A percentile compares a stretch with the other conserved stretches of the same genome.
Evolutionary conservation across 164 flowering plant species (phyloP).

Genomic region (Euptelea pleiosperma): DNA sequence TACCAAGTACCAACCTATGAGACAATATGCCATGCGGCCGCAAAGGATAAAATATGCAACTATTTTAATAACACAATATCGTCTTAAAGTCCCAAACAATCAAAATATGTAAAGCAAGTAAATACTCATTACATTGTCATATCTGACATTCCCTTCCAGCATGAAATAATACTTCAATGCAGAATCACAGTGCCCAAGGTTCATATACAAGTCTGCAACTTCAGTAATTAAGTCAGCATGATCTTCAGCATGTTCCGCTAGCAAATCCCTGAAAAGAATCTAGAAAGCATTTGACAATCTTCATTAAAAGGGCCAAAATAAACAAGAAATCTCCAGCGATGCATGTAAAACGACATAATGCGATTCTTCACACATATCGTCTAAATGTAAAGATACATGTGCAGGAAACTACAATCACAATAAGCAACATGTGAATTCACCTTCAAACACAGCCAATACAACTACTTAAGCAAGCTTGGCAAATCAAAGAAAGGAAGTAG

Average conservation of each 20-base stretch:
- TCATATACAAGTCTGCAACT: slow-evolving; percentile 52
- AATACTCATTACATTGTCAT: slow-evolving; percentile 34
- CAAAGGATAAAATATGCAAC: too few relatives aligned
- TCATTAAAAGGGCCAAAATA: slow-evolving; percentile 3
- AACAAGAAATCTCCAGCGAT: too few relatives aligned
- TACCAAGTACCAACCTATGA: too few relatives aligned
- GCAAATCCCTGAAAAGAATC: slow-evolving; percentile 41
- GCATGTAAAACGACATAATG: too few relatives aligned
- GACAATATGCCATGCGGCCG: too few relatives aligned
- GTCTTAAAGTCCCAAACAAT: background rate
- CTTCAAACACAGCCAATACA: too few relatives aligned
- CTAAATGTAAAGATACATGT: background rate
- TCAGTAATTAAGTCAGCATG: slow-evolving; percentile 34
- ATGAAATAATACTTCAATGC: slow-evolving; percentile 60
- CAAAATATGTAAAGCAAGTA: background rate
- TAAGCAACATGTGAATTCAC: background rate
- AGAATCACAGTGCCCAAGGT: slow-evolving; percentile 36
- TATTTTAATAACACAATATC: too few relatives aligned
- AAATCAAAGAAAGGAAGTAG: too few relatives aligned
- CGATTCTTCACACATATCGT: too few relatives aligned
- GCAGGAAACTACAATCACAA: background rate
- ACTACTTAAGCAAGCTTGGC: too few relatives aligned
- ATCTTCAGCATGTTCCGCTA: slow-evolving; percentile 25
- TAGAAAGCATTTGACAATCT: slow-evolving; percentile 20
- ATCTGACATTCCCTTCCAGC: slow-evolving; percentile 34